Percentiles rank a stretch among this genome's conserved stretches.
These are phyloP conservation scores for Paratinospora sagittata DNA, from an alignment of 164 flowering plant species.

Conservation along the genomic window DNA sequence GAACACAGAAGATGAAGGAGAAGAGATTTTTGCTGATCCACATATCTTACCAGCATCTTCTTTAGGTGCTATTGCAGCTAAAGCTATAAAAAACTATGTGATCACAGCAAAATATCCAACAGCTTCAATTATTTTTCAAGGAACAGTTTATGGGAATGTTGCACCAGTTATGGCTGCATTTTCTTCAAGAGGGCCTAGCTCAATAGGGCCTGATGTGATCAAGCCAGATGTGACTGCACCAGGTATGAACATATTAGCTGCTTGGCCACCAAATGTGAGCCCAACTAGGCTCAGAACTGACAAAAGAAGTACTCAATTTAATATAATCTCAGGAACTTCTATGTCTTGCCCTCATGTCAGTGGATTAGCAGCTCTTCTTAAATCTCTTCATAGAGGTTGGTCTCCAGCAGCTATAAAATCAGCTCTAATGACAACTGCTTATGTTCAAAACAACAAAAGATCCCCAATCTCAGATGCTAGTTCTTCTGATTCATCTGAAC, in stretches of 20 bases:
- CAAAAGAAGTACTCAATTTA: conserved; percentile 46
- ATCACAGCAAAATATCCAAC: conserved; percentile 22
- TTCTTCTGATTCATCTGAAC: conserved; percentile 11
- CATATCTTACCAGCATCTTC: conserved; percentile 54
- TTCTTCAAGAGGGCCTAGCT: conserved; percentile 65
- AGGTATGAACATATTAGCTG: conserved; percentile 68
- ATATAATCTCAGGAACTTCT: conserved; percentile 71
- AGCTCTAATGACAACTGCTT: conserved; percentile 77
- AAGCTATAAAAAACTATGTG: conserved; percentile 32
- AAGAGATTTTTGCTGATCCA: conserved; percentile 53
- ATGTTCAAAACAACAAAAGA: conserved; percentile 31
- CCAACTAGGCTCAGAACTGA: conserved; percentile 40
- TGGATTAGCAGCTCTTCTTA: conserved; percentile 60
- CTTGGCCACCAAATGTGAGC: conserved; percentile 51
- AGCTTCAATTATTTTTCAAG: conserved; percentile 42
- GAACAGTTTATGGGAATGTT: conserved; percentile 36
- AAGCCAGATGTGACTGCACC: conserved; percentile 80
- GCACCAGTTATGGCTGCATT: conserved; percentile 73
- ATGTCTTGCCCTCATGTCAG: conserved; percentile 84
- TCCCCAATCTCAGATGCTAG: conserved; percentile 34
- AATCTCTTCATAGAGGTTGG: conserved; percentile 54
- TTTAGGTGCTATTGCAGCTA: conserved; percentile 43
- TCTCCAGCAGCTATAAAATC: conserved; percentile 68
- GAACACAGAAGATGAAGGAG: conserved; percentile 42
- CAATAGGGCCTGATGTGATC: conserved; percentile 41